These are phyloP conservation scores for Jaenimonas drosophilae DNA, from an alignment of 208 protist species.

Conservation along the genomic window DNA sequence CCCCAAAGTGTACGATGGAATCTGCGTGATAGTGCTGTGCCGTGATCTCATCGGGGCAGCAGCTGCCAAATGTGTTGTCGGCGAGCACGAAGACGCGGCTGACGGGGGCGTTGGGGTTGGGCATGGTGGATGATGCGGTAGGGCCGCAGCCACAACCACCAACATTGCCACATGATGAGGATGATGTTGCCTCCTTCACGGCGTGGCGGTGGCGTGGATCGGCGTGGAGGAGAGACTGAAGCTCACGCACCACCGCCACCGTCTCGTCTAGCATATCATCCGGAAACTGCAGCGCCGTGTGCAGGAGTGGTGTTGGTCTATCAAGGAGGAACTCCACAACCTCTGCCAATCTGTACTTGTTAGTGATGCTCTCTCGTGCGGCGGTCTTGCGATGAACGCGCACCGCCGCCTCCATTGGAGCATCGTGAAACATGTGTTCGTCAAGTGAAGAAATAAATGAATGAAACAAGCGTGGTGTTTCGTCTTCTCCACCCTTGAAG, in stretches of 20 bases:
- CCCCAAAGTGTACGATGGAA: conserved; percentile 87
- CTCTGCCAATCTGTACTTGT: neutral
- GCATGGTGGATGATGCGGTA: neutral
- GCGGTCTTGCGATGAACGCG: conserved; percentile 23
- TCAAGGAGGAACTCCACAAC: conserved; percentile 4
- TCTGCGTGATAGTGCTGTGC: conserved; percentile 78
- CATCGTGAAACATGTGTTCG: conserved; percentile 64
- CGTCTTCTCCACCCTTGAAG: neutral
- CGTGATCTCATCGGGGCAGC: conserved; percentile 88
- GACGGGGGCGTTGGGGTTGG: conserved; percentile 29
- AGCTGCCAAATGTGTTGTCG: conserved; percentile 89
- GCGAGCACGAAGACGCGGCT: conserved; percentile 51
- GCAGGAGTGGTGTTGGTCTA: conserved; percentile 12
- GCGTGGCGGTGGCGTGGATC: conserved; percentile 17
- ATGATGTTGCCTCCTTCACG: neutral
- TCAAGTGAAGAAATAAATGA: neutral
- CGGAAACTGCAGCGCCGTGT: conserved; percentile 84
- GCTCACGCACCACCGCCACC: conserved; percentile 32
- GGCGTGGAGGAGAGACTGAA: conserved; percentile 25
- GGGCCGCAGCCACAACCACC: neutral
- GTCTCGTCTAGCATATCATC: conserved; percentile 76
- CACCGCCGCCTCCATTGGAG: conserved; percentile 32
- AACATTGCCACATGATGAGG: neutral
- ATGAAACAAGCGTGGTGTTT: neutral
- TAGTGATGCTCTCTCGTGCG: neutral